These are phyloP conservation scores for Cystoisospora suis DNA, from an alignment of 169 alveolate genomes.

Conservation along the genomic window DNA sequence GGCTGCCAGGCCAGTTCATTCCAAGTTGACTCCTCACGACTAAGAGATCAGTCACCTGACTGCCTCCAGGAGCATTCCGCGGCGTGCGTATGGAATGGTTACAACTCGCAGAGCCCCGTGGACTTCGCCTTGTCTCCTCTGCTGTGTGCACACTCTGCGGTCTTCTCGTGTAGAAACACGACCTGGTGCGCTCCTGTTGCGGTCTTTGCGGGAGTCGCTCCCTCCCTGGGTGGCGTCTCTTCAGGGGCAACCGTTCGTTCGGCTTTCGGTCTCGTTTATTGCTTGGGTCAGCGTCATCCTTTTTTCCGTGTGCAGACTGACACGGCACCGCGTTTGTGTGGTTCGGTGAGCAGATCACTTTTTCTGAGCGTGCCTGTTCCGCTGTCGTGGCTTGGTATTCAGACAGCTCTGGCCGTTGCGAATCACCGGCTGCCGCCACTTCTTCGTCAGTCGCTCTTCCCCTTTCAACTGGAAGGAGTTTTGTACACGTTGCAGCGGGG, in stretches of 20 bases:
- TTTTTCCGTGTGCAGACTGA: neutral
- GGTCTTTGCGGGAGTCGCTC: neutral
- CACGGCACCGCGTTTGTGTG: neutral
- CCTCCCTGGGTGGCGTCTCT: neutral
- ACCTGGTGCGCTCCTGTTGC: too few species aligned
- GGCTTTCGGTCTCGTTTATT: neutral
- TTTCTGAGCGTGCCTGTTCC: neutral
- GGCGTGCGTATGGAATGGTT: too few species aligned
- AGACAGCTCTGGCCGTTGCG: constrained; percentile 47
- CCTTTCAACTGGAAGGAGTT: constrained; percentile 95
- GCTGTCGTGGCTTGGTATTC: neutral
- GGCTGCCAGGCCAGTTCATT: too few species aligned
- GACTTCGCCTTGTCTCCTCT: too few species aligned
- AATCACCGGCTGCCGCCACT: constrained; percentile 57
- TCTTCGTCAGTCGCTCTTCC: constrained; percentile 76
- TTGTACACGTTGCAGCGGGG: constrained; percentile 88
- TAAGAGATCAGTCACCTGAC: too few species aligned
- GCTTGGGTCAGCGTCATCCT: neutral
- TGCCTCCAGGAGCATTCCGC: too few species aligned
- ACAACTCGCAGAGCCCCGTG: too few species aligned
- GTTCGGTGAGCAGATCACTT: neutral
- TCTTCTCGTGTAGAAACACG: too few species aligned
- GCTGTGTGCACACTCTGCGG: too few species aligned
- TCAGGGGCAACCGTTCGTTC: neutral
- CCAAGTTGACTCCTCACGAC: too few species aligned